Percentiles rank a stretch among this genome's conserved stretches.
phyloP scores from a whole-genome alignment of 768 basidiomycete genomes.

The Russula griseocarnosa region DNA sequence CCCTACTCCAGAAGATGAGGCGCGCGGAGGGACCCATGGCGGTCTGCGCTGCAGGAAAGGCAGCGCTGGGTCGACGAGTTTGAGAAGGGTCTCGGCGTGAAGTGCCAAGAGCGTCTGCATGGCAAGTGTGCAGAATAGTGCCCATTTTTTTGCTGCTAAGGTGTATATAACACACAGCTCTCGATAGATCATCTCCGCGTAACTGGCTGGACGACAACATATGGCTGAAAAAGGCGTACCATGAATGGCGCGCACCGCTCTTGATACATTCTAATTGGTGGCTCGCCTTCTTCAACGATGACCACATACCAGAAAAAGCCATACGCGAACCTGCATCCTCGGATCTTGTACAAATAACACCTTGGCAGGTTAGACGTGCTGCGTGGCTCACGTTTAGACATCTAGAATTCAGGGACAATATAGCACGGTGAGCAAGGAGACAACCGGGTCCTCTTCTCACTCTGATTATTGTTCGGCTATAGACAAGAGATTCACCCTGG shows the following conservation, averaged over 20 bases:
- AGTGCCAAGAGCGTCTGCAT: conserved; percentile 67
- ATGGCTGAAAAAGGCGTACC: conserved; percentile 85
- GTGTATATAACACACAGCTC: conserved; percentile 46
- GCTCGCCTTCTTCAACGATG: conserved; percentile 79
- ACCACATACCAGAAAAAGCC: conserved; percentile 47
- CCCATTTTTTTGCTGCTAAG: conserved; percentile 17
- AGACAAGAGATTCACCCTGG: conserved; percentile 71
- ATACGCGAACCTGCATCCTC: conserved; percentile 29
- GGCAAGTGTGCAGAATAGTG: conserved; percentile 41
- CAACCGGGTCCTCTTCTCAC: background rate
- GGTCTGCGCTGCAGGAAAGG: conserved; percentile 51
- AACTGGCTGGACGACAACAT: conserved; percentile 96
- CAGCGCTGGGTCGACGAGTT: conserved; percentile 65
- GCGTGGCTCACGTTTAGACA: conserved; percentile 75
- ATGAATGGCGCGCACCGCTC: conserved; percentile 81
- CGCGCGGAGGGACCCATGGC: conserved; percentile 50
- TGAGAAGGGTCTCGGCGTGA: conserved; percentile 59
- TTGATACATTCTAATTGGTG: conserved; percentile 96
- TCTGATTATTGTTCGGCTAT: background rate
- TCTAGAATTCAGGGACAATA: conserved; percentile 64
- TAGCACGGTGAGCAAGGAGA: conserved; percentile 51
- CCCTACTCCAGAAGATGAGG: conserved; percentile 72
- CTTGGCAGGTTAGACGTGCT: conserved; percentile 83
- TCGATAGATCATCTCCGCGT: conserved; percentile 76
- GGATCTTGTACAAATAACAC: conserved; percentile 44